Conservation (phyloP, 306 rosid species). For the Mimosa bimucronata region DNA sequence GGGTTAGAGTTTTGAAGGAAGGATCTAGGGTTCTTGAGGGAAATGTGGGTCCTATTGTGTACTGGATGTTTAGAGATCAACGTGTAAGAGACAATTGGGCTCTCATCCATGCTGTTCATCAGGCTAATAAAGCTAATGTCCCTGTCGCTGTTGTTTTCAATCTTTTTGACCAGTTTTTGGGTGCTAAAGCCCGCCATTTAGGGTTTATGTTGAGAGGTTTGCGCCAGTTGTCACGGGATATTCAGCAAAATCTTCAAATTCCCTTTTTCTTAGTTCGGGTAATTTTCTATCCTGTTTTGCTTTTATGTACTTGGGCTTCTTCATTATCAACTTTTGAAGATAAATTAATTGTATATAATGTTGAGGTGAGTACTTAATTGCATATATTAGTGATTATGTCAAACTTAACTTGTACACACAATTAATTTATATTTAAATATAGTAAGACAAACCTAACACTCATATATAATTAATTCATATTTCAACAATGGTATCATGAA, state of each 20-base stretch:
- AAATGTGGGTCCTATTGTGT: constrained; percentile 74
- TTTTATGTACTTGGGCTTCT: not conserved
- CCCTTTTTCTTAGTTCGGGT: constrained; percentile 83
- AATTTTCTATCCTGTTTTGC: not conserved
- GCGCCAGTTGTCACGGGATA: constrained; percentile 55
- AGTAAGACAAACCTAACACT: no score
- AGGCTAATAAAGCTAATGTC: constrained; percentile 68
- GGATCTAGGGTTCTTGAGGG: constrained; percentile 33
- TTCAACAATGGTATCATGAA: no score
- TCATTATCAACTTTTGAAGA: no score
- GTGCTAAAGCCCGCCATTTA: constrained; percentile 86
- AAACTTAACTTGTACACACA: no score
- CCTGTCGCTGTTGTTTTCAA: constrained; percentile 87
- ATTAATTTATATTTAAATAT: no score
- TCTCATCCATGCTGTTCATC: constrained; percentile 77
- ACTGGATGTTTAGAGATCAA: constrained; percentile 99
- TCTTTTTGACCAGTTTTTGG: constrained; percentile 77
- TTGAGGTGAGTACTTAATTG: no score
- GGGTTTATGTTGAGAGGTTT: constrained; percentile 90
- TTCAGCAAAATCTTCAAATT: constrained; percentile 57
- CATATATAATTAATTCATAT: no score
- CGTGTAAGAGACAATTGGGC: constrained; percentile 90
- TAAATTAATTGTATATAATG: no score
- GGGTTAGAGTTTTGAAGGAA: constrained; percentile 63
- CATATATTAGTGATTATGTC: no score